Conservation (phyloP, 345 rosid species). For the Trapa bicornis region DNA sequence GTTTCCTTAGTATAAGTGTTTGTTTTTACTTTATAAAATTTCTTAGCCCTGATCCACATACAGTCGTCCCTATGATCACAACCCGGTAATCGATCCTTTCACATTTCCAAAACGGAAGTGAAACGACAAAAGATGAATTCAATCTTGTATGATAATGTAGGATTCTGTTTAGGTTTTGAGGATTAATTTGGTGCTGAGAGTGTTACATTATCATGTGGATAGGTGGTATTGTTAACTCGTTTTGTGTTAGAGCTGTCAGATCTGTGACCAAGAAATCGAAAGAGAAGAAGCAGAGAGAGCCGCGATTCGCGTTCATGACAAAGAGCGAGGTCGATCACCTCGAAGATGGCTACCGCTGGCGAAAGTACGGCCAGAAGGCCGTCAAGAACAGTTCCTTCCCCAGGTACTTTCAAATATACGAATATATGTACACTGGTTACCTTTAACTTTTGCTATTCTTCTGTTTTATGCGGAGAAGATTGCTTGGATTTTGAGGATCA, state of each 20-base stretch:
- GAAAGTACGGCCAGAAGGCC: constrained; percentile 99
- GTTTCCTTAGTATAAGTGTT: background rate
- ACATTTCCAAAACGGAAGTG: too few relatives aligned
- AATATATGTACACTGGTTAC: too few relatives aligned
- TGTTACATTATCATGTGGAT: background rate
- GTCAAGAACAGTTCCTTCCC: constrained; percentile 94
- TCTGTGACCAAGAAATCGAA: constrained; percentile 43
- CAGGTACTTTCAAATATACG: constrained; percentile 29
- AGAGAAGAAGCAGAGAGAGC: constrained; percentile 75
- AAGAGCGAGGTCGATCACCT: constrained; percentile 98
- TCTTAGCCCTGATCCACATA: background rate
- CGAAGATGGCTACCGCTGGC: constrained; percentile 98
- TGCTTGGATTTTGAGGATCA: too few relatives aligned
- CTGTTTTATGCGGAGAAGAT: background rate
- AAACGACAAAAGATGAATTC: too few relatives aligned
- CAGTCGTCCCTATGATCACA: too few relatives aligned
- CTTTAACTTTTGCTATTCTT: too few relatives aligned
- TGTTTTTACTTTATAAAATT: too few relatives aligned
- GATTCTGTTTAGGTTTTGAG: too few relatives aligned
- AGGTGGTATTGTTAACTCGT: constrained; percentile 2
- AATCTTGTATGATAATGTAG: too few relatives aligned
- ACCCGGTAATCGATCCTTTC: too few relatives aligned
- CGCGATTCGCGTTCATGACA: constrained; percentile 96
- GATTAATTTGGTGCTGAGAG: too few relatives aligned
- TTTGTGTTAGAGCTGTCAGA: constrained; percentile 10